Evolutionary conservation across 805 yeast genomes (phyloP).

Genomic region (Nakazawaea anatomiae): DNA sequence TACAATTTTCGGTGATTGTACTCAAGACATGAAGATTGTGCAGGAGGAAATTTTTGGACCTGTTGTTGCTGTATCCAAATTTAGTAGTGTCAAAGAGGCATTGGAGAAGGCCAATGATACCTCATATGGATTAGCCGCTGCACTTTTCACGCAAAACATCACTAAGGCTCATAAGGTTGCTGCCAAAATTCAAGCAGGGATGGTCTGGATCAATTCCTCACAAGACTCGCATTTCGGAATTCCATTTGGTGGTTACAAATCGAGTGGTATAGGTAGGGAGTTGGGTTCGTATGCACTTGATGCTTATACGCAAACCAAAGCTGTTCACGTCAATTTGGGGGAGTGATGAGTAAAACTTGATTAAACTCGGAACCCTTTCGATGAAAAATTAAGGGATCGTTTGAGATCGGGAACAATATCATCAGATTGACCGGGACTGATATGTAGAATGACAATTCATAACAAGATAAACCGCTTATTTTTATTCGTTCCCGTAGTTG

Average conservation of each 20-base stretch:
- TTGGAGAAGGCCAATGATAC: conserved; percentile 36
- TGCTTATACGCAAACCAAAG: conserved; percentile 69
- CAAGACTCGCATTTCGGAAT: conserved; percentile 38
- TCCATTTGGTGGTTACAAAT: conserved; percentile 56
- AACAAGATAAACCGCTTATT: too few relatives aligned
- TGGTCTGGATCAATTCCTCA: conserved; percentile 45
- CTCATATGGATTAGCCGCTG: conserved; percentile 42
- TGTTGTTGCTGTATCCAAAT: conserved; percentile 37
- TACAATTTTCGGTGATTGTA: conserved; percentile 41
- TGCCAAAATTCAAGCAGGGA: conserved; percentile 35
- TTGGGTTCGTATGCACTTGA: conserved; percentile 60
- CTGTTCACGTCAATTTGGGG: conserved; percentile 53
- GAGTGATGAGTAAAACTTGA: neutral
- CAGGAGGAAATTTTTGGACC: conserved; percentile 50
- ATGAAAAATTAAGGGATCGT: too few relatives aligned
- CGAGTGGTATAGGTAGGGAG: conserved; percentile 55
- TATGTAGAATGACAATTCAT: too few relatives aligned
- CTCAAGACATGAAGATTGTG: conserved; percentile 32
- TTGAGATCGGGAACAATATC: too few relatives aligned
- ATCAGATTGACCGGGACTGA: too few relatives aligned
- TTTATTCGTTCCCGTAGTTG: too few relatives aligned
- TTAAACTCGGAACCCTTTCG: too few relatives aligned
- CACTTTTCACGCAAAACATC: conserved; percentile 34
- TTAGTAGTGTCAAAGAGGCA: conserved; percentile 38
- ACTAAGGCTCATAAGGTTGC: conserved; percentile 34